Evolutionary conservation across 2,329 filamentous ascomycete species (phyloP), one percentile per base, ranked within the genome.

Genomic region (Capronia epimyces): DNA sequence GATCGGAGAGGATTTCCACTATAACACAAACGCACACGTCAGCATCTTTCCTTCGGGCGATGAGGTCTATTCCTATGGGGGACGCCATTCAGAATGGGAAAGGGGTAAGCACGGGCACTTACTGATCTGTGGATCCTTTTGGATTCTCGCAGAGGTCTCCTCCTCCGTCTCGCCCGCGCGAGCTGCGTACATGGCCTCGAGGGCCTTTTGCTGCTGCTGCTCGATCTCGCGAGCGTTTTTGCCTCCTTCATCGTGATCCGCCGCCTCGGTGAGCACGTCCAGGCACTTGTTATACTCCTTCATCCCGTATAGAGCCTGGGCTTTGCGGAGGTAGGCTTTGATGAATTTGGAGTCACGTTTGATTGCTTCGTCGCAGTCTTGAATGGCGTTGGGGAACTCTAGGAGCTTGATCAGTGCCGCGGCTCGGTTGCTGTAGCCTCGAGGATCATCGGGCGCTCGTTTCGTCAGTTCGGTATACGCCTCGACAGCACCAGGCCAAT

Each of bases 381-480:
- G 82, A 32, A 98, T 83, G 1, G 93, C 94, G 60, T 85, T 87
- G 5, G 93, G 93, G 77, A 98, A 95, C 62, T 90, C 87, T 64
- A 98, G 87, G 37, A 98, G 80, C 77, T 98, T 98, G 73, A 96
- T 87, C 65, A 97, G 89, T 40, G 93, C 94, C 3, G 93, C 93
- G 5, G 93, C 93, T 62, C 93, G 89, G 79, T 98, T 98, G 68
- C 87, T 94, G 79, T 93, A 98, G 37, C 93, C 91, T 62, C 94
- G 84, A 34, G 93, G 85, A 66, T 98, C 93, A 0, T 94, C 80
- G 4, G 94, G 93, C 0, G 89, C 86, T 52, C 93, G 89, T 80
- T 96, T 96, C 71, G 86, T 86, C 90, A 97, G 96, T 75, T 98
- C 93, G 1, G 78, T 82, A 75, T 98, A 98, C 1, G 91, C 89